These are phyloP conservation scores for Cinchona pubescens DNA, from an alignment of 257 asterid genomes.

Conservation along the genomic window DNA sequence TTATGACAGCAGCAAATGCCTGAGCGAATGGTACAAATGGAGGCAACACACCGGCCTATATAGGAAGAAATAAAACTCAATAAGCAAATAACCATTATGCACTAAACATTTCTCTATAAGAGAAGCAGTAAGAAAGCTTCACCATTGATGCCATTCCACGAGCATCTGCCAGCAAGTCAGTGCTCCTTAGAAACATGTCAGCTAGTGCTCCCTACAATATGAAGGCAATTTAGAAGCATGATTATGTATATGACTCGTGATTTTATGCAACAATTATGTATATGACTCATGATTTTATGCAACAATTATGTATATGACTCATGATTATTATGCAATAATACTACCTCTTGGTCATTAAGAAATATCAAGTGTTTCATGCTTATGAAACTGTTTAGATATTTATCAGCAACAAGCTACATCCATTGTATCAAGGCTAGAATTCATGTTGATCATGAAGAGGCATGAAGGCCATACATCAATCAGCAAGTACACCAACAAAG, in stretches of 20 bases:
- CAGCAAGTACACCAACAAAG: background rate
- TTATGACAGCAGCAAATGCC: conserved; percentile 88
- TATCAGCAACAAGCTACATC: background rate
- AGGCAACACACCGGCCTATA: conserved; percentile 85
- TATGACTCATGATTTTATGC: background rate
- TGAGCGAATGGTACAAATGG: conserved; percentile 96
- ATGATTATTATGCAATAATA: background rate
- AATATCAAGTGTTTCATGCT: background rate
- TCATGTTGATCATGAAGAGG: background rate
- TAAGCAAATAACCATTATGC: background rate
- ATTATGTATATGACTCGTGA: background rate
- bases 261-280: background rate
- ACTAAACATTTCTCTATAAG: background rate
- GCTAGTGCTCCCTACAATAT: conserved; percentile 79
- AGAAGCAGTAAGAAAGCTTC: conserved; percentile 3
- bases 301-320: too few species aligned
- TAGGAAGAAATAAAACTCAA: background rate
- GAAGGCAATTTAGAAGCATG: background rate
- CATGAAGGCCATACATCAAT: too few species aligned
- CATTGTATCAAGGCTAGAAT: background rate
- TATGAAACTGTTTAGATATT: background rate
- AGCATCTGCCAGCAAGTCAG: conserved; percentile 63
- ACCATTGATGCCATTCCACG: conserved; percentile 92
- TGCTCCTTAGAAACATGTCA: conserved; percentile 62
- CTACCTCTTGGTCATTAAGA: background rate